Evolutionary conservation across 1,139 yeast species (phyloP).

Genomic region (Suhomyces wounanorum): DNA sequence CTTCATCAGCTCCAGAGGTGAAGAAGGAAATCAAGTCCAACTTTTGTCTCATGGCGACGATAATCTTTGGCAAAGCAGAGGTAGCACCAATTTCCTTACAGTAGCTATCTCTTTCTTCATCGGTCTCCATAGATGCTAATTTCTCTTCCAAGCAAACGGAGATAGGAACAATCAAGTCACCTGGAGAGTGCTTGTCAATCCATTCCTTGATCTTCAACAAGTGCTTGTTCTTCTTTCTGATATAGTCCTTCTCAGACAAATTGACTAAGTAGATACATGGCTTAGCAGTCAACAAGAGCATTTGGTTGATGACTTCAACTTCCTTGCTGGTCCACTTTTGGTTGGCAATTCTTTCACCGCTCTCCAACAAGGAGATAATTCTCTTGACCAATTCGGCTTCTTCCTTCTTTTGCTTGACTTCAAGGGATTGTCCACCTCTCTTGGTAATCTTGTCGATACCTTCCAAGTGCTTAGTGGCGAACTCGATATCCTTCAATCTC

Average conservation of each 20-base stretch:
- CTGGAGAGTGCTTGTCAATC: slow-evolving; percentile 93
- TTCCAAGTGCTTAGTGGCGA: slow-evolving; percentile 88
- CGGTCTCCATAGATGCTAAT: slow-evolving; percentile 83
- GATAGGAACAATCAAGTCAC: slow-evolving; percentile 92
- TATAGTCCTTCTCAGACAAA: slow-evolving; percentile 89
- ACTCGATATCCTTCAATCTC: slow-evolving; percentile 95
- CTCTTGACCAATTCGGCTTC: slow-evolving; percentile 80
- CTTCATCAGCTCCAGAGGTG: slow-evolving; percentile 85
- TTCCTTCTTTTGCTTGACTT: slow-evolving; percentile 92
- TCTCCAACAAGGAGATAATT: slow-evolving; percentile 74
- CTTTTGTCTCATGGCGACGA: slow-evolving; percentile 79
- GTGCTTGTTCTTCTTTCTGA: slow-evolving; percentile 97
- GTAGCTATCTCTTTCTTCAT: slow-evolving; percentile 91
- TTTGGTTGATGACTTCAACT: slow-evolving; percentile 83
- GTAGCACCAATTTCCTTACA: slow-evolving; percentile 82
- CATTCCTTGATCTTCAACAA: slow-evolving; percentile 90
- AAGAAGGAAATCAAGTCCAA: slow-evolving; percentile 80
- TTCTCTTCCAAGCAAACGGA: slow-evolving; percentile 93
- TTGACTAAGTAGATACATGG: slow-evolving; percentile 94
- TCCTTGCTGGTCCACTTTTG: slow-evolving; percentile 88
- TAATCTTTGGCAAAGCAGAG: slow-evolving; percentile 87
- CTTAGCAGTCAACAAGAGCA: slow-evolving; percentile 91
- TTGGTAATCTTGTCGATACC: slow-evolving; percentile 81
- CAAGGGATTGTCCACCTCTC: slow-evolving; percentile 95
- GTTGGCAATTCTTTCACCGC: slow-evolving; percentile 89